Conservation (phyloP, 306 rosid genomes). For the Pyrus bretschneideri region DNA sequence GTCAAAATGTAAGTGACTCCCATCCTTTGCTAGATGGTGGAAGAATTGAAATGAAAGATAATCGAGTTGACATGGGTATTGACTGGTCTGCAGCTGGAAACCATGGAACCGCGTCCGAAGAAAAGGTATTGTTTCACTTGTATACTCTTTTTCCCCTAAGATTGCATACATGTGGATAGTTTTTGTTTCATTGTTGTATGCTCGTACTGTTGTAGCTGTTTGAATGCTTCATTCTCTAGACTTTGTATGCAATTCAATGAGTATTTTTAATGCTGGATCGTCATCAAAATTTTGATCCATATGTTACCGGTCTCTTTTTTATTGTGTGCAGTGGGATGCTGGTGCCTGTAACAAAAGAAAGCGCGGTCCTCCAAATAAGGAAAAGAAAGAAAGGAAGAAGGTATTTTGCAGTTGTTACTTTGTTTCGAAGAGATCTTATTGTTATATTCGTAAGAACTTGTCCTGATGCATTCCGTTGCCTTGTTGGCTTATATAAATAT, state of each 20-base stretch:
- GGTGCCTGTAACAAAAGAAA: slow-evolving; percentile 30
- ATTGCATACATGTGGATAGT: background rate
- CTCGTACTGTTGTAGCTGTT: background rate
- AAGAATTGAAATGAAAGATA: slow-evolving; percentile 4
- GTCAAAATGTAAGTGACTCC: slow-evolving; percentile 7
- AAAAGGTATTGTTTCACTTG: slow-evolving; percentile 30
- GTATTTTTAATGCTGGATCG: background rate
- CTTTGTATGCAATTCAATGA: background rate
- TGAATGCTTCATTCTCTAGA: background rate
- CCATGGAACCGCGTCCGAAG: slow-evolving; percentile 17
- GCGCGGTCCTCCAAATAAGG: slow-evolving; percentile 48
- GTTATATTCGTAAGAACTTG: background rate
- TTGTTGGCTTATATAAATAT: background rate
- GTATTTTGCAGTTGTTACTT: slow-evolving; percentile 25
- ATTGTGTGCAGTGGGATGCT: slow-evolving; percentile 33
- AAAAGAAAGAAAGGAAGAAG: slow-evolving; percentile 50
- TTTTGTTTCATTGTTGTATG: background rate
- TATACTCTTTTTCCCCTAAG: background rate
- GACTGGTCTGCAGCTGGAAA: slow-evolving; percentile 9
- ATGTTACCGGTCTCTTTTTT: slow-evolving; percentile 7
- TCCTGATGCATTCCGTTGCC: background rate
- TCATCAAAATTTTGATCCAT: background rate
- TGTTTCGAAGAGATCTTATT: background rate
- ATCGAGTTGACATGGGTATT: slow-evolving; percentile 1
- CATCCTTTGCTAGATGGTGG: slow-evolving; percentile 11